Percentiles rank a stretch among this genome's conserved stretches.
Evolutionary conservation across 108 stramenopile genomes (phyloP).

Genomic region (Aurantiochytrium sp.): DNA sequence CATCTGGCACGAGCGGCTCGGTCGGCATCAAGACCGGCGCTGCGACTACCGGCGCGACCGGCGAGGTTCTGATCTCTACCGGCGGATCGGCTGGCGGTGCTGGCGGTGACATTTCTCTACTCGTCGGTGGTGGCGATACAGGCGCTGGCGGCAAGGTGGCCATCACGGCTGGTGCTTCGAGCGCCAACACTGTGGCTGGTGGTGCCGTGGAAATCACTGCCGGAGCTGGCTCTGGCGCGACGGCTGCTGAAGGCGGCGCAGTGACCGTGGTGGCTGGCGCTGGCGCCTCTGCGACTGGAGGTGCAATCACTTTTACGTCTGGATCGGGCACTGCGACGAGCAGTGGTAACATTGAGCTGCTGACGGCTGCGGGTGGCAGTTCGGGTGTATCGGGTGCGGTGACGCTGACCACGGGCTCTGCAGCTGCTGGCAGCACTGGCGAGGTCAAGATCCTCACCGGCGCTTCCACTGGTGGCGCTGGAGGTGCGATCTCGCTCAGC

Average conservation of each 20-base stretch:
- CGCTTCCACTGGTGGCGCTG: background rate
- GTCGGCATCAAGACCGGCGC: background rate
- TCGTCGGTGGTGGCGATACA: constrained; percentile 30
- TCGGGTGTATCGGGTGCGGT: constrained; percentile 39
- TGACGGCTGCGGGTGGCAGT: constrained; percentile 34
- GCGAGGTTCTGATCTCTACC: too few relatives aligned
- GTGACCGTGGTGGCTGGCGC: background rate
- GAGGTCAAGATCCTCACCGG: background rate
- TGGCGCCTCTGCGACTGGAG: background rate
- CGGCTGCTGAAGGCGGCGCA: background rate
- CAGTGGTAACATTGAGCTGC: constrained; percentile 40
- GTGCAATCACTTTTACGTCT: constrained; percentile 19
- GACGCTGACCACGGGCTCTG: background rate
- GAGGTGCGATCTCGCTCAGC: background rate
- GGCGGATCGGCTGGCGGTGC: constrained; percentile 26
- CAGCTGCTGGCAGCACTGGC: background rate
- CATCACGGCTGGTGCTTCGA: constrained; percentile 14
- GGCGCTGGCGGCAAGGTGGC: constrained; percentile 9
- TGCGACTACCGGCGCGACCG: too few relatives aligned
- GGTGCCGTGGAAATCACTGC: background rate
- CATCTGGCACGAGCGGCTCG: background rate
- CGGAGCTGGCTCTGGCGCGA: background rate
- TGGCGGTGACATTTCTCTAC: background rate
- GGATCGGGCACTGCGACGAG: constrained; percentile 34
- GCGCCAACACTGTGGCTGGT: constrained; percentile 31